phyloP scores from a whole-genome alignment of 768 basidiomycete genomes.

The Lanmaoa pseudosensibilis region DNA sequence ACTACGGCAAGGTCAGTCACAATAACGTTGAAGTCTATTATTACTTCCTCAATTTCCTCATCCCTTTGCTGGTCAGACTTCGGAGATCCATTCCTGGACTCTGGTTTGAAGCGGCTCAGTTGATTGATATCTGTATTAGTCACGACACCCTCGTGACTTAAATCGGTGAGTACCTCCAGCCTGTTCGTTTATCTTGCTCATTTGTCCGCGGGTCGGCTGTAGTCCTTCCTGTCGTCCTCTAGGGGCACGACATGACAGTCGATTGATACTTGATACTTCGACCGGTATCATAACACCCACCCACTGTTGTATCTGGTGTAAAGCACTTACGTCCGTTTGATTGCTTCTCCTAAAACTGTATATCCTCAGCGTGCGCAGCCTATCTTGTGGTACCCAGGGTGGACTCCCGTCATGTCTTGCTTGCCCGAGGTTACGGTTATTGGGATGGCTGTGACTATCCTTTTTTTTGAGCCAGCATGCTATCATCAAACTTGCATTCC shows the following conservation, averaged over 20 bases:
- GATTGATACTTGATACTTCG: neutral
- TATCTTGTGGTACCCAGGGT: neutral
- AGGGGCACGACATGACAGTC: neutral
- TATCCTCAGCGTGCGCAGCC: neutral
- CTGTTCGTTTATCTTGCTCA: slow-evolving; percentile 2
- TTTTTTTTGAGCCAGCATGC: neutral
- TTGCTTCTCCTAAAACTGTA: neutral
- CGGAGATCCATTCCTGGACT: slow-evolving; percentile 55
- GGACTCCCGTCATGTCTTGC: neutral
- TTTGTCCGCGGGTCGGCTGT: neutral
- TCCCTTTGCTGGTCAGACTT: slow-evolving; percentile 39
- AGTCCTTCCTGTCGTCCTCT: neutral
- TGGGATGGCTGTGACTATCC: neutral
- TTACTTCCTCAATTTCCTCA: slow-evolving; percentile 1
- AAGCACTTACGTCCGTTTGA: neutral
- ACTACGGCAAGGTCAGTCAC: slow-evolving; percentile 51
- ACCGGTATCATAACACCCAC: neutral
- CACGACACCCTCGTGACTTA: neutral
- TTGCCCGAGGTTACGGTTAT: neutral
- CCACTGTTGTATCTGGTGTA: slow-evolving; percentile 5
- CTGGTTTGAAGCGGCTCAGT: slow-evolving; percentile 28
- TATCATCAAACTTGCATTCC: neutral
- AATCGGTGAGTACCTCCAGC: slow-evolving; percentile 9
- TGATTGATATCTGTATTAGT: slow-evolving; percentile 3
- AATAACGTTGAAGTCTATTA: neutral